Conservation (phyloP, 805 yeast species). For the Hanseniaspora mollemarum region DNA sequence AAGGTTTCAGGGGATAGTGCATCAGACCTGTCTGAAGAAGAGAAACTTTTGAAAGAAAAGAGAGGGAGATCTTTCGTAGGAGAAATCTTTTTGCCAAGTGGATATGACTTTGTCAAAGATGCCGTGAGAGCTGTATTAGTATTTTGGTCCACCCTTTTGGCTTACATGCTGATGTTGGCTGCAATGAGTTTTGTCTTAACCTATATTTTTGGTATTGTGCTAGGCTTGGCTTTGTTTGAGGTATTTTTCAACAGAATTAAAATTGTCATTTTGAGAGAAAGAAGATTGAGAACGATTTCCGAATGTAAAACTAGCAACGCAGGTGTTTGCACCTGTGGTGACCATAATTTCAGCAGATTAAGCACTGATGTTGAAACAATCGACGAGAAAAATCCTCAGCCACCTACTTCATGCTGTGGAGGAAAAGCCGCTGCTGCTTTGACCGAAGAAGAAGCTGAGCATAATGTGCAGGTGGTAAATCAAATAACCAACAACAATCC, state of each 20-base stretch:
- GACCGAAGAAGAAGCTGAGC: neutral
- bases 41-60: constrained; percentile 18
- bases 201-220: constrained; percentile 61
- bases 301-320: constrained; percentile 25
- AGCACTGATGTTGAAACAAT: neutral
- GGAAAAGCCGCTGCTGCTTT: neutral
- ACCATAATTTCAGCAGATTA: constrained; percentile 18
- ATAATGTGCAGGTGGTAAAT: constrained; percentile 1
- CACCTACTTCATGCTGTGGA: constrained; percentile 5
- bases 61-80: constrained; percentile 16
- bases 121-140: constrained; percentile 43
- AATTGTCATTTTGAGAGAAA: constrained; percentile 27
- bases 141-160: constrained; percentile 52
- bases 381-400: neutral
- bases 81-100: constrained; percentile 22
- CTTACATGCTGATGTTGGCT: constrained; percentile 66
- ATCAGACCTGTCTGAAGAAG: constrained; percentile 29
- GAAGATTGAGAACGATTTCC: constrained; percentile 24
- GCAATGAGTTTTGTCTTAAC: constrained; percentile 59
- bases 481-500: constrained; percentile 5
- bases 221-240: constrained; percentile 62
- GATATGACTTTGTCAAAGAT: constrained; percentile 32
- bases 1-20: constrained; percentile 20
- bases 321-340: constrained; percentile 25
- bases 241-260: constrained; percentile 50